These are phyloP conservation scores for Paracoccidioides brasiliensis DNA, from an alignment of 2,329 filamentous ascomycete genomes.

Conservation along the genomic window DNA sequence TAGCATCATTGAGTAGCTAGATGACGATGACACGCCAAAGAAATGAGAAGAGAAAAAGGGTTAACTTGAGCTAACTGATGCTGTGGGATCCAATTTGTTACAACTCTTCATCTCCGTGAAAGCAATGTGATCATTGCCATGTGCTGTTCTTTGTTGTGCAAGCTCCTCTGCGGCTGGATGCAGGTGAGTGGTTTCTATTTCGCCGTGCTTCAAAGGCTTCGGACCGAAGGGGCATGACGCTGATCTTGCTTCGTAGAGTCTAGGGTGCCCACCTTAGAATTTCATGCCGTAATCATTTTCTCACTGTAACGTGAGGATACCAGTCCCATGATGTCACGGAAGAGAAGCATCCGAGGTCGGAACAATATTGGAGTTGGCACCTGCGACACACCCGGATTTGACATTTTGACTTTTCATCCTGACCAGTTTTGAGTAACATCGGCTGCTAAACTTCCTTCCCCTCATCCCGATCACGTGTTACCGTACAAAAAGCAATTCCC, in stretches of 20 bases:
- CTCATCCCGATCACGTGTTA: no score
- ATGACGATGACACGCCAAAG: neutral
- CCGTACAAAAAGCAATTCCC: no score
- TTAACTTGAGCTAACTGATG: conserved; percentile 65
- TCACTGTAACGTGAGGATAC: neutral
- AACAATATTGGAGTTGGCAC: no score
- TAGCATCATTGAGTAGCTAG: no score
- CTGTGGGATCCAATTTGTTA: conserved; percentile 39
- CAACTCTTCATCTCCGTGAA: conserved; percentile 9
- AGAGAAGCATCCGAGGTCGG: neutral
- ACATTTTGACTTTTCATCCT: no score
- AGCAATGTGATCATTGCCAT: conserved; percentile 33
- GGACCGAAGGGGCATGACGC: conserved; percentile 45
- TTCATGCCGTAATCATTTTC: conserved; percentile 35
- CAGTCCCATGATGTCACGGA: neutral
- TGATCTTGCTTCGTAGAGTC: conserved; percentile 66
- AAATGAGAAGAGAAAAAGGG: neutral
- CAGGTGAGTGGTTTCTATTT: conserved; percentile 57
- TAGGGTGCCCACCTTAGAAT: conserved; percentile 53
- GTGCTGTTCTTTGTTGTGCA: conserved; percentile 8
- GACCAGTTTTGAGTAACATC: no score
- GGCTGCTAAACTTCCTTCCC: no score
- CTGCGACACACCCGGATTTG: no score
- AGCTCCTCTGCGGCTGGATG: conserved; percentile 10
- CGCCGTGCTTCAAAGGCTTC: conserved; percentile 41